Evolutionary conservation across 23 red algal genomes (phyloP).

Genomic region (Pyropia yezoensis): DNA sequence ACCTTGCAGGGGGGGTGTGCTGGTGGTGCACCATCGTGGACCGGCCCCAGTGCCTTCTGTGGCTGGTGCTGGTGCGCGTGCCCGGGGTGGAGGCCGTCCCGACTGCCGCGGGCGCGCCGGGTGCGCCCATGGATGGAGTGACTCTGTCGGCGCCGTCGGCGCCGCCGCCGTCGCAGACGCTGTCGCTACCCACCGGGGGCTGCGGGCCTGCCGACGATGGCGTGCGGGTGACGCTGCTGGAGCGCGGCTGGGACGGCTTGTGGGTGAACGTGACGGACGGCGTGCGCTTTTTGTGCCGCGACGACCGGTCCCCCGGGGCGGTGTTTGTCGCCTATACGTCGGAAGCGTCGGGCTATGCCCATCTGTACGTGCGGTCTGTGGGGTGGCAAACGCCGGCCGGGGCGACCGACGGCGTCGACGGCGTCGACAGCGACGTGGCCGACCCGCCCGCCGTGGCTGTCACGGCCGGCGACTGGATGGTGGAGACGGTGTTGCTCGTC

Average conservation of each 20-base stretch:
- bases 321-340: background rate
- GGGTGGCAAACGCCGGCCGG: background rate
- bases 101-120: background rate
- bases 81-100: background rate
- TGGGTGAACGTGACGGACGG: background rate
- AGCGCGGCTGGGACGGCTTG: background rate
- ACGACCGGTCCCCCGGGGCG: background rate
- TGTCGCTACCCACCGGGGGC: background rate
- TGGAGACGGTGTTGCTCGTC: background rate
- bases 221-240: background rate
- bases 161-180: background rate
- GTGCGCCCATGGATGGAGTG: background rate
- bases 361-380: background rate
- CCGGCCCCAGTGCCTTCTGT: no score
- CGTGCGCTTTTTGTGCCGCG: background rate
- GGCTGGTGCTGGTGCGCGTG: no score
- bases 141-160: background rate
- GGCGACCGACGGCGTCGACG: background rate
- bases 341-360: background rate
- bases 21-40: no score
- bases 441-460: background rate
- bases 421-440: background rate
- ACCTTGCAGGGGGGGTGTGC: background rate
- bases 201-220: no score
- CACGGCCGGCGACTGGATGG: background rate